phyloP scores from a whole-genome alignment of 345 rosid species.

The Draba incana region DNA sequence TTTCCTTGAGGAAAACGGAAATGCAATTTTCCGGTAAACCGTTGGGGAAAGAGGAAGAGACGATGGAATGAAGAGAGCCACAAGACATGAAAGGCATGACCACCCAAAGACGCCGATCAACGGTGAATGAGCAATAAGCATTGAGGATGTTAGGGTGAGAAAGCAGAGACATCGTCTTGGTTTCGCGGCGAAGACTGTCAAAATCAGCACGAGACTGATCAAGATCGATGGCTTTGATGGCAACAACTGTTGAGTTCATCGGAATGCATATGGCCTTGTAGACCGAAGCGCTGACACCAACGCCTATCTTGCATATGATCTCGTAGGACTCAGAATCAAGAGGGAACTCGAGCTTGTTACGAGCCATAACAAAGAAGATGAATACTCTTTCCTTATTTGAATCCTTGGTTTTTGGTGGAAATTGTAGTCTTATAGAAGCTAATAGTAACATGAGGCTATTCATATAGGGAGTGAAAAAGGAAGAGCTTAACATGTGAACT shows the following conservation, averaged over 20 bases:
- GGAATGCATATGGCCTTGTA: slow-evolving; percentile 81
- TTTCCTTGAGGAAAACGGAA: slow-evolving; percentile 67
- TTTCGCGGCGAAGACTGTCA: slow-evolving; percentile 68
- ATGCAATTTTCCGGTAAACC: slow-evolving; percentile 82
- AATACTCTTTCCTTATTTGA: not conserved
- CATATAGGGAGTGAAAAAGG: slow-evolving; percentile 26
- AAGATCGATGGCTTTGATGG: slow-evolving; percentile 84
- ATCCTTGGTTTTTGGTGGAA: not conserved
- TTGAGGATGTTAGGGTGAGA: slow-evolving; percentile 82
- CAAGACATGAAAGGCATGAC: slow-evolving; percentile 96
- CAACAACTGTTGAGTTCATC: slow-evolving; percentile 57
- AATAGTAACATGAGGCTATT: slow-evolving; percentile 34
- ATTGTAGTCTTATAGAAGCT: slow-evolving; percentile 1
- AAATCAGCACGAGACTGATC: slow-evolving; percentile 69
- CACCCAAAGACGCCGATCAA: slow-evolving; percentile 79
- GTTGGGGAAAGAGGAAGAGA: slow-evolving; percentile 63
- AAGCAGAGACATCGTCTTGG: slow-evolving; percentile 78
- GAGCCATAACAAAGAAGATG: slow-evolving; percentile 33
- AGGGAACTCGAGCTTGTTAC: slow-evolving; percentile 56
- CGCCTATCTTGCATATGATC: slow-evolving; percentile 69
- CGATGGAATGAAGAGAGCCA: slow-evolving; percentile 81
- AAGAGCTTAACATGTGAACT: slow-evolving; percentile 39
- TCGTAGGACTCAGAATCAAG: slow-evolving; percentile 62
- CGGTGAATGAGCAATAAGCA: slow-evolving; percentile 83
- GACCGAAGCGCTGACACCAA: slow-evolving; percentile 73